Conservation (phyloP, 2,329 filamentous ascomycete genomes). For the Aspergillus awamori region DNA sequence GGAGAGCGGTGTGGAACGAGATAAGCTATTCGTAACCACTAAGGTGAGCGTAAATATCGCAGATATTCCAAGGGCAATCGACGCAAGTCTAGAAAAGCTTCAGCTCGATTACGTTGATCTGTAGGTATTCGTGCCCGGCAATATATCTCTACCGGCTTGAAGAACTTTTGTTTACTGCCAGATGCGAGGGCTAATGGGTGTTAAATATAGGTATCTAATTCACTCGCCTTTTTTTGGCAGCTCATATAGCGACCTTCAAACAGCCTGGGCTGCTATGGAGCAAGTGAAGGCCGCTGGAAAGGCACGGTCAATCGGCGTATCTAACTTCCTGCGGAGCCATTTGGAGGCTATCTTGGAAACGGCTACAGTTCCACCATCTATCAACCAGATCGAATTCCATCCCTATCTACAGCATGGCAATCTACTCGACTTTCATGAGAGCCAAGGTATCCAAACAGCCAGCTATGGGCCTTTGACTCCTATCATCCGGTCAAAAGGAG, state of each 20-base stretch:
- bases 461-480: slow-evolving; percentile 52
- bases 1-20: slow-evolving; percentile 48
- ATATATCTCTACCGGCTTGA: not conserved
- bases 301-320: slow-evolving; percentile 64
- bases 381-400: slow-evolving; percentile 44
- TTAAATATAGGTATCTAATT: slow-evolving; percentile 57
- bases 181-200: not conserved
- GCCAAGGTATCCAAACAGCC: slow-evolving; percentile 45
- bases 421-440: slow-evolving; percentile 44
- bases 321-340: slow-evolving; percentile 60
- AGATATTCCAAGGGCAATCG: slow-evolving; percentile 60
- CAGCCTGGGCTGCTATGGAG: slow-evolving; percentile 64
- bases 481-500: slow-evolving; percentile 57
- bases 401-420: slow-evolving; percentile 52
- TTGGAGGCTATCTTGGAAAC: slow-evolving; percentile 55
- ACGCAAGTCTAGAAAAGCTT: slow-evolving; percentile 61
- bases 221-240: slow-evolving; percentile 63
- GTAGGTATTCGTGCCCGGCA: slow-evolving; percentile 40
- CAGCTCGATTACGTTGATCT: slow-evolving; percentile 65
- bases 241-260: slow-evolving; percentile 57
- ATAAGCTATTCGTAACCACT: slow-evolving; percentile 57
- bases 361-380: slow-evolving; percentile 44
- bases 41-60: slow-evolving; percentile 59
- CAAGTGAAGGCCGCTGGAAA: slow-evolving; percentile 59
- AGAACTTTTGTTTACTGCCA: not conserved